Evolutionary conservation across 164 flowering plant species (phyloP), one percentile per base, ranked within the genome.

Genomic region (Santalum album): DNA sequence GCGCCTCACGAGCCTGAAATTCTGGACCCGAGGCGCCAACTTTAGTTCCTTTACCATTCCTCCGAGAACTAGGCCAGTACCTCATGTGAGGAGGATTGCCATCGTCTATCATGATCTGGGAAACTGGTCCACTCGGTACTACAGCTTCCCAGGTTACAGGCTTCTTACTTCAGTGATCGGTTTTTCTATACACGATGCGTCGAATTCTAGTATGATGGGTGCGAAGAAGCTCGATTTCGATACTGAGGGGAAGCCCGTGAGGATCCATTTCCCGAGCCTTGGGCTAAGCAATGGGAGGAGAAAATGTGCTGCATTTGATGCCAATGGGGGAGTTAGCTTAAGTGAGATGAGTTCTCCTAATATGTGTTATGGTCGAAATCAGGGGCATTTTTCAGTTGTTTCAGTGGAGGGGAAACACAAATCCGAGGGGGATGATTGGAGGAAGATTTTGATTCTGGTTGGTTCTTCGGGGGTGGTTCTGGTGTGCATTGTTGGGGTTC

Each of bases 41-140:
- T 76, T 73, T 43, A 72, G 77, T 54, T n/a, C 42, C 49, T 60
- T 86, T 22, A 40, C 14, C 16, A 78, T 86, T 25, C 90, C 95
- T 5, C 49, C 79, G 38, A 65, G 72, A 55, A 67, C 83, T 16
- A 27, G 55, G 22, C 63, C 84, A 3, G 23, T 62, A 53, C 87
- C 90, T 26, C 73, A 65, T 52, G 81, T 66, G 19, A 70, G 27
- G 54, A 83, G 90, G 53, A 38, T 83, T 22, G 74, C 72, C 18
- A 62, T 86, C 22, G 78, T 83, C 3, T 76, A 75, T 53, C 78
- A 72, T 45, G 67, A 79, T 51, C 56, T 81, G 51, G 84, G 78
- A 36, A 86, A 76, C 56, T 76, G 81, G 80, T 86, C 95, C 32
- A 65, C 82, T 45, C 45, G 40, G 4, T 78, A 63, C 53, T 81